These are phyloP conservation scores for Ogataea paradorogensis DNA, from an alignment of 805 yeast genomes.

Conservation along the genomic window DNA sequence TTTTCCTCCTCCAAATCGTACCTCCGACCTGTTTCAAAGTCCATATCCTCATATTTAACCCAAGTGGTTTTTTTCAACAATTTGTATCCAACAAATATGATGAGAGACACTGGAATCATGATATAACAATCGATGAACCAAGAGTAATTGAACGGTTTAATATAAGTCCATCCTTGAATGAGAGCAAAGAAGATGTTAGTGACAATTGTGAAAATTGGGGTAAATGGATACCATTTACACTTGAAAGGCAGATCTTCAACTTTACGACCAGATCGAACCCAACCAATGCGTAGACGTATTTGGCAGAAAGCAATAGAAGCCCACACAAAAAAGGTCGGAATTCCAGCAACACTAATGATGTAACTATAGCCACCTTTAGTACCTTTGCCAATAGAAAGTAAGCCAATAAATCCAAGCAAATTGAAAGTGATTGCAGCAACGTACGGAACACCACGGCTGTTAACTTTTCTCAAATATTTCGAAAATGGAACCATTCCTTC, in stretches of 20 bases:
- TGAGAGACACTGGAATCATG: conserved; percentile 54
- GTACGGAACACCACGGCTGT: conserved; percentile 62
- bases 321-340: conserved; percentile 69
- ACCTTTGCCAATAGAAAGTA: conserved; percentile 57
- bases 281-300: conserved; percentile 51
- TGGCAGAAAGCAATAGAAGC: conserved; percentile 56
- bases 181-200: conserved; percentile 52
- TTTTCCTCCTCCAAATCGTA: conserved; percentile 17
- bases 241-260: conserved; percentile 51
- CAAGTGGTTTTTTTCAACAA: conserved; percentile 28
- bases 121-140: conserved; percentile 58
- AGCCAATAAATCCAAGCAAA: conserved; percentile 51
- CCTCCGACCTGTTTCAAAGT: conserved; percentile 50
- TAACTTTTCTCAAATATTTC: conserved; percentile 48
- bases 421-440: conserved; percentile 55
- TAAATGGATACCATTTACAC: conserved; percentile 49
- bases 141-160: conserved; percentile 56
- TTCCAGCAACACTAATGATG: conserved; percentile 62
- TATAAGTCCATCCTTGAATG: conserved; percentile 64
- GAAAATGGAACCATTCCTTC: conserved; percentile 42
- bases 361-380: conserved; percentile 59
- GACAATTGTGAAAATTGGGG: conserved; percentile 47
- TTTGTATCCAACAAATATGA: conserved; percentile 25
- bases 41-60: conserved; percentile 36
- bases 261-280: conserved; percentile 41